Percentiles rank a stretch among this genome's conserved stretches.
Conservation (phyloP, 2,329 filamentous ascomycete genomes). For the Neophaeococcomyces mojaviensis region DNA sequence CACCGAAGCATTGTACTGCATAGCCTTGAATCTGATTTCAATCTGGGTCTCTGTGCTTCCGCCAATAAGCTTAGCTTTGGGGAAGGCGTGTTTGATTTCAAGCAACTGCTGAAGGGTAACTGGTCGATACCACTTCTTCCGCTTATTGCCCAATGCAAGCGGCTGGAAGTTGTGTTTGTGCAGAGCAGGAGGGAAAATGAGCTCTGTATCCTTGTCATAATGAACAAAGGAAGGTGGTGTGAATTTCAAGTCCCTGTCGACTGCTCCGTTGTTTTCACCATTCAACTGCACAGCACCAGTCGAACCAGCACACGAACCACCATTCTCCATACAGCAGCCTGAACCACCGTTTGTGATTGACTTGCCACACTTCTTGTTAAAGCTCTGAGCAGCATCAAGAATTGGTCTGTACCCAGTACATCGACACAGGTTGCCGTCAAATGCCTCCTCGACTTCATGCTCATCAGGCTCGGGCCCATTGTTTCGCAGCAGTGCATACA, state of each 20-base stretch:
- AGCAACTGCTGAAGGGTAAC: conserved; percentile 79
- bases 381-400: conserved; percentile 85
- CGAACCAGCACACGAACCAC: conserved; percentile 53
- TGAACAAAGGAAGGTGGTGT: conserved; percentile 87
- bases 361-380: conserved; percentile 57
- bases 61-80: conserved; percentile 86
- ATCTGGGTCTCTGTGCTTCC: conserved; percentile 97
- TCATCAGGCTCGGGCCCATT: conserved; percentile 53
- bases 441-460: conserved; percentile 86
- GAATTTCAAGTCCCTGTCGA: conserved; percentile 46
- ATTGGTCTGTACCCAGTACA: conserved; percentile 96
- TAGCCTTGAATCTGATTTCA: conserved; percentile 94
- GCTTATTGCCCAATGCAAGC: conserved; percentile 85
- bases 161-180: conserved; percentile 76
- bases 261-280: conserved; percentile 44
- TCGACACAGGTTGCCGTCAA: conserved; percentile 90
- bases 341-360: conserved; percentile 50
- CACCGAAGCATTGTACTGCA: conserved; percentile 82
- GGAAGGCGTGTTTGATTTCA: conserved; percentile 80
- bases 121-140: conserved; percentile 87
- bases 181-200: conserved; percentile 85
- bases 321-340: conserved; percentile 65
- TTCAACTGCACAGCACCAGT: conserved; percentile 20
- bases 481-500: conserved; percentile 88
- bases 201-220: conserved; percentile 85